phyloP scores from a whole-genome alignment of 495 filamentous ascomycete species.

The Penicillium paradoxum region DNA sequence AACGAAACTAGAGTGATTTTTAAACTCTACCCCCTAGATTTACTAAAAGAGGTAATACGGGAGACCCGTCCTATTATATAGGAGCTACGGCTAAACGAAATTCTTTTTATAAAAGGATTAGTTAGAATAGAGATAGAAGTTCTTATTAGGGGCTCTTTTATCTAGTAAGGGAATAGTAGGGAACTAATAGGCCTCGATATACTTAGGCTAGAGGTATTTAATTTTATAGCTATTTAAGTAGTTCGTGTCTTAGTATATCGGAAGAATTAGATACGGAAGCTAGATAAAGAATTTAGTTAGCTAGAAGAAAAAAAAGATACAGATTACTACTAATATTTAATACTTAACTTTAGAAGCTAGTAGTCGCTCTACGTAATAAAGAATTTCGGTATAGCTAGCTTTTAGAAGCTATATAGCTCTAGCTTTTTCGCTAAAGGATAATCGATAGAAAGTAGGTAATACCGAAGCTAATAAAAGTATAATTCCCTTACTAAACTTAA shows the following conservation, averaged over 20 bases:
- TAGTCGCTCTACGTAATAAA: not conserved
- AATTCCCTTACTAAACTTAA: constrained; percentile 1
- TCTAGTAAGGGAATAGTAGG: not conserved
- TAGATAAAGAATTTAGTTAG: constrained; percentile 4
- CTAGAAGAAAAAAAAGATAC: not conserved
- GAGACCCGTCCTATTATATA: not conserved
- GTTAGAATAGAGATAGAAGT: constrained; percentile 5
- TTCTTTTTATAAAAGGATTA: constrained; percentile 7
- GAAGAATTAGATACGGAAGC: not conserved
- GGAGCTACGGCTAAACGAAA: constrained; percentile 5
- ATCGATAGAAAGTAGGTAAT: constrained; percentile 2
- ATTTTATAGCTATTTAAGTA: constrained; percentile 1
- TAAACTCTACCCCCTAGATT: not conserved
- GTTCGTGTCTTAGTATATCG: not conserved
- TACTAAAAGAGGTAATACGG: not conserved
- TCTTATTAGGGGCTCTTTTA: constrained; percentile 4
- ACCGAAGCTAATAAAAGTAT: constrained; percentile 1
- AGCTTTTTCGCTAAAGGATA: not conserved
- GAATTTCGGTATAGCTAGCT: constrained; percentile 1
- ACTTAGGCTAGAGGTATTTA: not conserved
- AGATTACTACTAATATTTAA: not conserved
- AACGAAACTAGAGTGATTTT: constrained; percentile 1
- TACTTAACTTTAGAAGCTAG: not conserved
- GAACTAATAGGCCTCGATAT: not conserved
- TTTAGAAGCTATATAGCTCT: not conserved